Percentiles rank a stretch among this genome's conserved stretches.
Evolutionary conservation across 371 early-diverging fungal species (phyloP).

Genomic region (Apophysomyces sp.): DNA sequence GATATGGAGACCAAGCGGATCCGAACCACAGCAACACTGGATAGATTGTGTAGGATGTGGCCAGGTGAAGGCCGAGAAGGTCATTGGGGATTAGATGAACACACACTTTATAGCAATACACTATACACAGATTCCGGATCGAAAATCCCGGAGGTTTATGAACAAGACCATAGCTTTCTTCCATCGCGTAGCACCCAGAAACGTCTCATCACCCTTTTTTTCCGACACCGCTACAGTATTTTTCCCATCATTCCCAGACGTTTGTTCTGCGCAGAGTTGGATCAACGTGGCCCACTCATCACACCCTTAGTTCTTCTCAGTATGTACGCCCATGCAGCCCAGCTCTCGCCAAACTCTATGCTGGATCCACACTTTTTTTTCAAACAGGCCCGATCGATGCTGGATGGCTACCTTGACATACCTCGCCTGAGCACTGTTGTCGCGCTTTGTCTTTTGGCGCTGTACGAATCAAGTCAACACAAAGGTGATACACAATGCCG

Average conservation of each 20-base stretch:
- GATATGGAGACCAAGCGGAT: not conserved
- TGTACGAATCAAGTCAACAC: conserved; percentile 3
- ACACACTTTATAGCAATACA: conserved; percentile 1
- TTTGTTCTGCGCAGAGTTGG: conserved; percentile 25
- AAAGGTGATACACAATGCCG: not conserved
- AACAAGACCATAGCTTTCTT: not conserved
- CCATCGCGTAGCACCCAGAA: conserved; percentile 4
- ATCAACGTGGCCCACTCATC: conserved; percentile 26
- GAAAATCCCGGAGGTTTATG: not conserved
- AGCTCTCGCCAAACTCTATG: conserved; percentile 9
- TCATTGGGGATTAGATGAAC: conserved; percentile 7
- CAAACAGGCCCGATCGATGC: conserved; percentile 20
- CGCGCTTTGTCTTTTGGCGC: not conserved
- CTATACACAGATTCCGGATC: not conserved
- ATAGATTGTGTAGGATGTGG: conserved; percentile 9
- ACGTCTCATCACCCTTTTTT: conserved; percentile 20
- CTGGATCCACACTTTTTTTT: conserved; percentile 18
- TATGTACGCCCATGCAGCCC: conserved; percentile 36
- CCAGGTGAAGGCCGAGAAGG: not conserved
- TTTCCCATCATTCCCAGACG: conserved; percentile 33
- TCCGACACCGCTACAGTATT: conserved; percentile 19
- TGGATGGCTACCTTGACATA: conserved; percentile 13
- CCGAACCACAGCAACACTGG: not conserved
- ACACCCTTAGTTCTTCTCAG: conserved; percentile 16
- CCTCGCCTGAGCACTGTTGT: conserved; percentile 17